Conservation (phyloP, 2,329 filamentous ascomycete genomes). For the Cercospora sojina region DNA sequence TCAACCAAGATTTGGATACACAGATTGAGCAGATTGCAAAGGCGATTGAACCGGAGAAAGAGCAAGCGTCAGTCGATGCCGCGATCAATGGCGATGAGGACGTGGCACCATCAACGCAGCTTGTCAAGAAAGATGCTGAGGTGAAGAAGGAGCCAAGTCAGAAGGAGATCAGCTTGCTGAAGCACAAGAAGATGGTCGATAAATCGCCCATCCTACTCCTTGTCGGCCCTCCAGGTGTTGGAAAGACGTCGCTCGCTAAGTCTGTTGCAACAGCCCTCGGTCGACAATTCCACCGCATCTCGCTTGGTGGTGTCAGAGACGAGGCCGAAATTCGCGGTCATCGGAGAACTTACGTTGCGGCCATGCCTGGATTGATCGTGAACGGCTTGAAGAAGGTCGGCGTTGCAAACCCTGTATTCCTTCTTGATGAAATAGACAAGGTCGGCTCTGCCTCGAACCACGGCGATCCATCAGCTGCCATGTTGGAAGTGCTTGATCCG, state of each 20-base stretch:
- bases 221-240: conserved; percentile 88
- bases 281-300: conserved; percentile 95
- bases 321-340: conserved; percentile 97
- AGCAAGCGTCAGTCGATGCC: conserved; percentile 39
- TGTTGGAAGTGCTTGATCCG: conserved; percentile 96
- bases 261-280: conserved; percentile 90
- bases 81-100: conserved; percentile 58
- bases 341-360: conserved; percentile 91
- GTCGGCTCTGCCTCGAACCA: conserved; percentile 87
- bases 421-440: conserved; percentile 98
- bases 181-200: conserved; percentile 81
- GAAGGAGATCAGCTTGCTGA: conserved; percentile 71
- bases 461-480: conserved; percentile 91
- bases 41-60: conserved; percentile 39
- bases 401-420: conserved; percentile 89
- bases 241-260: conserved; percentile 92
- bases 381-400: conserved; percentile 93
- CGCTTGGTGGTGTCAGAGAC: conserved; percentile 89
- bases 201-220: conserved; percentile 94
- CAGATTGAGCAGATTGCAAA: conserved; percentile 64
- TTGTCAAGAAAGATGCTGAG: conserved; percentile 26
- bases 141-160: conserved; percentile 44
- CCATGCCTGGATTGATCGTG: conserved; percentile 96
- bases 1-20: conserved; percentile 78
- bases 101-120: conserved; percentile 44